These are phyloP conservation scores for Prillingera fragicola DNA, from an alignment of 1,284 basidiomycete species.

Conservation along the genomic window DNA sequence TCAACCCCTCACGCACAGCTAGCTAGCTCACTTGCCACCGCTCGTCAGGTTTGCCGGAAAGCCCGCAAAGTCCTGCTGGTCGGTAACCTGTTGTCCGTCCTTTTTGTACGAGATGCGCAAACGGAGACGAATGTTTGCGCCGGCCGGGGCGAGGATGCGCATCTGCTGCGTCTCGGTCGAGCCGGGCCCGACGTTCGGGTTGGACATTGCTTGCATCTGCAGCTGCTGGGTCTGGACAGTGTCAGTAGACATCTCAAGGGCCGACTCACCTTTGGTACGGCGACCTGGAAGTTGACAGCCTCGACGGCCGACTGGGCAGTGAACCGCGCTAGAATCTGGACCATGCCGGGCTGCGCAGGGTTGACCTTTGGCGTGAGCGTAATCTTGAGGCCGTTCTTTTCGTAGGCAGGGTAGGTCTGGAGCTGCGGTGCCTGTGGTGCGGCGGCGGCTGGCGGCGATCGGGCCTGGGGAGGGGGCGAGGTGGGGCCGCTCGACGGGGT, in stretches of 20 bases:
- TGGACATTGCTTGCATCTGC: slow-evolving; percentile 97
- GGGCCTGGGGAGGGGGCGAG: slow-evolving; percentile 10
- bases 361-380: slow-evolving; percentile 82
- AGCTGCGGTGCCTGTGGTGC: slow-evolving; percentile 52
- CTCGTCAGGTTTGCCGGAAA: slow-evolving; percentile 74
- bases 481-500: slow-evolving; percentile 15
- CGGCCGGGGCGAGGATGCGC: slow-evolving; percentile 79
- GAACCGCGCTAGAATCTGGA: slow-evolving; percentile 87
- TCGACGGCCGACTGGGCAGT: slow-evolving; percentile 59
- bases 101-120: slow-evolving; percentile 73
- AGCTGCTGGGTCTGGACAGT: slow-evolving; percentile 78
- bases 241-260: slow-evolving; percentile 5
- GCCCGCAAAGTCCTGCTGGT: slow-evolving; percentile 89
- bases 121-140: slow-evolving; percentile 75
- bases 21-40: slow-evolving; percentile 21
- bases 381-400: slow-evolving; percentile 82
- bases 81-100: slow-evolving; percentile 67
- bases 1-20: not conserved
- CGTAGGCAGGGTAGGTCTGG: slow-evolving; percentile 78
- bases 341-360: slow-evolving; percentile 70
- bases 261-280: slow-evolving; percentile 79
- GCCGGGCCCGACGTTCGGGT: slow-evolving; percentile 69
- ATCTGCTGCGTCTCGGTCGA: slow-evolving; percentile 88
- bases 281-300: slow-evolving; percentile 88
- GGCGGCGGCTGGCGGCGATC: slow-evolving; percentile 44